Evolutionary conservation across 2,329 filamentous ascomycete species (phyloP).

Genomic region (Aspergillus aculeatus): DNA sequence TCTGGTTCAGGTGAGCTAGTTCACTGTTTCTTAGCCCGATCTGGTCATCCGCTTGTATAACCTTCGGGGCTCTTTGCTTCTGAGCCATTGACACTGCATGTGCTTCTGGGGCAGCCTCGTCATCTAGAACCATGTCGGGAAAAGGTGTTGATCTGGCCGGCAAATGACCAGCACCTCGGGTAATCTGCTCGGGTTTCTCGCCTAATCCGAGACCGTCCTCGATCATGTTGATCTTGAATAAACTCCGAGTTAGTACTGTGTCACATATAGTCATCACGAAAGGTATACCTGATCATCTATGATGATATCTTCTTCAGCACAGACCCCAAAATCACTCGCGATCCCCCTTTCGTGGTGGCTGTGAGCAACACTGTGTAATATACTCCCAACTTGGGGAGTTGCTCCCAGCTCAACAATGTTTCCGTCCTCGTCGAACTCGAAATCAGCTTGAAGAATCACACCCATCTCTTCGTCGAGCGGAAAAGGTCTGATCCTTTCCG

Average conservation of each 20-base stretch:
- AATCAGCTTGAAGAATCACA: slow-evolving; percentile 54
- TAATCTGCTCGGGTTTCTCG: neutral
- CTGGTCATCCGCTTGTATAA: slow-evolving; percentile 48
- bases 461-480: slow-evolving; percentile 44
- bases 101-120: neutral
- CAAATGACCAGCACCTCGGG: neutral
- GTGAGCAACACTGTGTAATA: slow-evolving; percentile 11
- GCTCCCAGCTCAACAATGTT: slow-evolving; percentile 52
- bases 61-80: slow-evolving; percentile 36
- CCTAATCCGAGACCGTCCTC: slow-evolving; percentile 31
- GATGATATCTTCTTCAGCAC: slow-evolving; percentile 34
- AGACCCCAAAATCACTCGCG: slow-evolving; percentile 36
- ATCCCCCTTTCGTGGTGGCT: slow-evolving; percentile 27
- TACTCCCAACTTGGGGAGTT: slow-evolving; percentile 10
- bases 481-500: slow-evolving; percentile 25
- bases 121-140: neutral
- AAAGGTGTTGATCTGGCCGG: neutral
- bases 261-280: neutral
- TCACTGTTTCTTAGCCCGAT: slow-evolving; percentile 58
- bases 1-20: slow-evolving; percentile 56
- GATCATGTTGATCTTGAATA: slow-evolving; percentile 25
- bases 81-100: slow-evolving; percentile 25
- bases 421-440: slow-evolving; percentile 63
- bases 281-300: slow-evolving; percentile 17
- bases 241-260: neutral